phyloP scores from a whole-genome alignment of 2,329 filamentous ascomycete genomes.

The Diaporthe capsici region DNA sequence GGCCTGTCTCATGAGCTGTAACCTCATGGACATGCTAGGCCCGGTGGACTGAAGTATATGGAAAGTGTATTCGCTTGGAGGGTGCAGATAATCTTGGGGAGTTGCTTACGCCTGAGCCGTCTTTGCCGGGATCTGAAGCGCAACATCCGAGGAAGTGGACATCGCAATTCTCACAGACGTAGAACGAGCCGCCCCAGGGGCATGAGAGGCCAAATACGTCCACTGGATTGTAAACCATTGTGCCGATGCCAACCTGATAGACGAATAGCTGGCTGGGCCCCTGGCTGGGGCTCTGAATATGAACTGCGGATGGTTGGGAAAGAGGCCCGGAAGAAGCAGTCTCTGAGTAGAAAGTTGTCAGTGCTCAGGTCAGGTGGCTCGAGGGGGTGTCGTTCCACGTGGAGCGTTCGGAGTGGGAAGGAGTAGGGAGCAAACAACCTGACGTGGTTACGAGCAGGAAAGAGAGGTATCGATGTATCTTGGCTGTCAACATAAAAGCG shows the following conservation, averaged over 20 bases:
- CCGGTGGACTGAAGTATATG: neutral
- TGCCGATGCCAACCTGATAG: neutral
- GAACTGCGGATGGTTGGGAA: neutral
- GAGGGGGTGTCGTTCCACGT: neutral
- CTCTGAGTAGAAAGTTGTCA: neutral
- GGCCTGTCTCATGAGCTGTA: neutral
- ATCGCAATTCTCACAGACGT: conserved; percentile 51
- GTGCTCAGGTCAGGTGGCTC: neutral
- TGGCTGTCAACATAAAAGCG: neutral
- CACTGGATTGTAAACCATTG: conserved; percentile 21
- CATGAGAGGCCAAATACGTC: conserved; percentile 46
- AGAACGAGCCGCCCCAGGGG: conserved; percentile 51
- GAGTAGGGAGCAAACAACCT: conserved; percentile 14
- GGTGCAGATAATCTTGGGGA: neutral
- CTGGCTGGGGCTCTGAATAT: neutral
- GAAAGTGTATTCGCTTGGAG: neutral
- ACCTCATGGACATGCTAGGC: neutral
- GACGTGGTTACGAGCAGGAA: neutral
- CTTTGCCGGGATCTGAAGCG: conserved; percentile 52
- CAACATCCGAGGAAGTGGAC: conserved; percentile 58
- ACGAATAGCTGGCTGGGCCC: neutral
- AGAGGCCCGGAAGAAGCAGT: neutral
- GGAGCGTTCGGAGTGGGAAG: neutral
- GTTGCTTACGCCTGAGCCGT: conserved; percentile 45
- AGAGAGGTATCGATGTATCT: neutral